Base-by-base conservation (phyloP, 2,329 filamentous ascomycete species). In the Pleoardoris graminearum region DNA sequence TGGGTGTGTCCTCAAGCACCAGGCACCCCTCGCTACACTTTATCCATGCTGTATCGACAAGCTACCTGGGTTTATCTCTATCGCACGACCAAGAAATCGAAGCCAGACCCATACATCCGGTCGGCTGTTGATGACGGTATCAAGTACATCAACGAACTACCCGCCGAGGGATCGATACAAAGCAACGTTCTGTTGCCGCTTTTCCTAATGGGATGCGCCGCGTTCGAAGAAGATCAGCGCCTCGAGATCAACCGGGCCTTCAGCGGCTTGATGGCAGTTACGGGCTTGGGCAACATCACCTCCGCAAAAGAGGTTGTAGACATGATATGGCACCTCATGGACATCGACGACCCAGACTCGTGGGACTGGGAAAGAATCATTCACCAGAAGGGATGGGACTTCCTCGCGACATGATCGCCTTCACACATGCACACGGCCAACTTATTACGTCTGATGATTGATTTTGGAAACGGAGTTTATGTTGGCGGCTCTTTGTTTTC, bases 291-390 rank as follows among this genome's bases (percentile, higher is more conserved):
- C 44, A 85, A 85, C 60, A 85, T 85, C 55, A 73, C 77, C 42
- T 78, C 79, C 48, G 82, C 83, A 3, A 76, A 80, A 55, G 76
- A 76, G 50, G 79, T 85, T 7, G 82, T 86, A 16, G 72, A 80
- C 49, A 77, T 75, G 52, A 76, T 86, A 17, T 86, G 83, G 83
- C 75, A 78, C 51, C 72, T 83, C 48, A 86, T 86, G 83, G 83
- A 85, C 58, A 74, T 71, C 16, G 77, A 76, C 1, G 80, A 80
- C 45, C 76, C 79, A 52, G 79, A 83, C 50, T 81, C 79, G 49
- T 86, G 83, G 83, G 83, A 86, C 66, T 86, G 82, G 82, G 83
- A 86, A 69, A 80, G 74, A 54, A 82, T 85, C 53, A 83, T 85
- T 55, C 73, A 77, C 42, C 75, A 77, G 44, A 80, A 82, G 72